Percentiles rank a stretch among this genome's conserved stretches.
Evolutionary conservation across 768 basidiomycete genomes (phyloP).

Genomic region (Mycena filopes): DNA sequence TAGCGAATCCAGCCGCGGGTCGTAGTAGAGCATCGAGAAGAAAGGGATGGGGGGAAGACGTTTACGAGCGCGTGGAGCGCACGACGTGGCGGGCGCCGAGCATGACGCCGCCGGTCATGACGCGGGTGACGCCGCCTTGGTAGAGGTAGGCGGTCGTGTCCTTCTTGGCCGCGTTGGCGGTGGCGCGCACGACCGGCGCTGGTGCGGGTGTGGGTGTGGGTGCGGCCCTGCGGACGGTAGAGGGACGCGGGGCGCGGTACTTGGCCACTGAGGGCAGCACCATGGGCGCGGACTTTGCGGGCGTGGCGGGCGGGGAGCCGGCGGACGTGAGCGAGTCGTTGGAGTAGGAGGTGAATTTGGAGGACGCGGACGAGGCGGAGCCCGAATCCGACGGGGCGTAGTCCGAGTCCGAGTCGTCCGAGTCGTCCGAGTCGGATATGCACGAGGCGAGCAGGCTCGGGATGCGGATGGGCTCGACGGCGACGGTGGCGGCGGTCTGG

Average conservation of each 20-base stretch:
- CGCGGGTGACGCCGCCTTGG: conserved; percentile 30
- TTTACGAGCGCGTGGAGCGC: conserved; percentile 13
- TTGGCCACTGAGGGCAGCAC: conserved; percentile 8
- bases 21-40: not conserved
- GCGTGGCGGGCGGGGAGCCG: conserved; percentile 20
- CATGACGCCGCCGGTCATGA: conserved; percentile 37
- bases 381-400: too few species aligned
- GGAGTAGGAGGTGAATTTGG: conserved; percentile 12
- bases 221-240: not conserved
- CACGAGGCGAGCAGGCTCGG: conserved; percentile 1
- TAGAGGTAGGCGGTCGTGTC: conserved; percentile 14
- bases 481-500: too few species aligned
- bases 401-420: too few species aligned
- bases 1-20: not conserved
- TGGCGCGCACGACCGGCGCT: too few species aligned
- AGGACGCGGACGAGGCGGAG: conserved; percentile 22
- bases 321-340: conserved; percentile 21
- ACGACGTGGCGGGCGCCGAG: conserved; percentile 26
- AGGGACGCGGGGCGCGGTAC: conserved; percentile 12
- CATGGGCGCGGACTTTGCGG: not conserved
- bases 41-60: not conserved
- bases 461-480: conserved; percentile 14
- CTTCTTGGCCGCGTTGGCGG: not conserved
- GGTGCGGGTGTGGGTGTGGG: not conserved
- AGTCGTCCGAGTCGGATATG: not conserved